Conservation (phyloP, 306 rosid species). For the barrel medic (Medicago truncatula) region DNA sequence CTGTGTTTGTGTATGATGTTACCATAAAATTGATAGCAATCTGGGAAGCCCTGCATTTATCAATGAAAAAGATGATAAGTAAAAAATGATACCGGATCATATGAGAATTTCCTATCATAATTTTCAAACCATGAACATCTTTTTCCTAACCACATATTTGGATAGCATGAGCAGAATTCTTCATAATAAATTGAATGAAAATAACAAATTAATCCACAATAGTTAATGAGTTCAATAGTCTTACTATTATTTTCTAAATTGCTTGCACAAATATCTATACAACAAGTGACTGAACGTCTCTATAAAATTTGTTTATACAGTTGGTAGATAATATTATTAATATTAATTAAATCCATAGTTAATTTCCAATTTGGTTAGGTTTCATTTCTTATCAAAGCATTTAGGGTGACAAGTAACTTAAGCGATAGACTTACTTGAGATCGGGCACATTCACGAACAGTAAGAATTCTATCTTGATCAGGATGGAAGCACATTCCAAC, state of each 20-base stretch:
- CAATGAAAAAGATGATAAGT: slow-evolving; percentile 11
- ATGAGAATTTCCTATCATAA: background rate
- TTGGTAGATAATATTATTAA: no score
- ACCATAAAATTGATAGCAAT: slow-evolving; percentile 71
- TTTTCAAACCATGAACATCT: background rate
- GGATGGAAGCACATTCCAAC: slow-evolving; percentile 99
- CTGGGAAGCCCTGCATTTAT: slow-evolving; percentile 85
- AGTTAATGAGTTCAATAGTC: no score
- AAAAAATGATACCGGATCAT: slow-evolving; percentile 8
- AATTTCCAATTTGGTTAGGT: background rate
- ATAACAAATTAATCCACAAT: no score
- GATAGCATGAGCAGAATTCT: background rate
- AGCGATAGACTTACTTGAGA: slow-evolving; percentile 81
- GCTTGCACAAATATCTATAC: no score
- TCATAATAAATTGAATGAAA: background rate
- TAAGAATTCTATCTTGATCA: slow-evolving; percentile 89
- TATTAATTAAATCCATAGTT: background rate
- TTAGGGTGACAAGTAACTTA: slow-evolving; percentile 1
- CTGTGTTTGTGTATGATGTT: slow-evolving; percentile 82
- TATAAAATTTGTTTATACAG: no score
- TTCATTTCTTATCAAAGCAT: slow-evolving; percentile 31
- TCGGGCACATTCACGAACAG: slow-evolving; percentile 96
- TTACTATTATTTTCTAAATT: no score
- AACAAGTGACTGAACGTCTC: no score
- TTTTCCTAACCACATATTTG: no score